Percentiles rank a stretch among this genome's conserved stretches.
These are phyloP conservation scores for Penicillium turbatum DNA, from an alignment of 495 filamentous ascomycete species.

Conservation along the genomic window DNA sequence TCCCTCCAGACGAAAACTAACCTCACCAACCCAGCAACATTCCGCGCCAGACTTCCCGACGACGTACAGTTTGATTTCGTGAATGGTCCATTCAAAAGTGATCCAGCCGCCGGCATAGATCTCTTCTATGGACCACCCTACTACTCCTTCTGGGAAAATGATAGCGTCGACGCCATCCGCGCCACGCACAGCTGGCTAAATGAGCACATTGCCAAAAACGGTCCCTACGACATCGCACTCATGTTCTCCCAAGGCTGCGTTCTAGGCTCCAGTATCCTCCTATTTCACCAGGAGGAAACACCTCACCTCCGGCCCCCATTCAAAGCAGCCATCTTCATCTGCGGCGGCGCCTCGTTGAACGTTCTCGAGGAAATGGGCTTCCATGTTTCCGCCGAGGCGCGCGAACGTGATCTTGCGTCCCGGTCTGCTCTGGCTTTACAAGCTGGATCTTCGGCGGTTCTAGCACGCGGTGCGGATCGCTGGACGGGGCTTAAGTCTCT, in stretches of 20 bases:
- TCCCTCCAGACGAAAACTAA: slow-evolving; percentile 4
- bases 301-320: slow-evolving; percentile 45
- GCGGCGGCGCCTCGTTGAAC: slow-evolving; percentile 47
- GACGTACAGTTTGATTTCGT: slow-evolving; percentile 53
- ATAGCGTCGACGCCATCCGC: slow-evolving; percentile 33
- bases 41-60: slow-evolving; percentile 35
- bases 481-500: slow-evolving; percentile 22
- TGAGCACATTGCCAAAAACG: slow-evolving; percentile 42
- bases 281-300: slow-evolving; percentile 35
- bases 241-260: slow-evolving; percentile 58
- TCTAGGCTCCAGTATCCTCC: slow-evolving; percentile 43
- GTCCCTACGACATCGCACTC: slow-evolving; percentile 59
- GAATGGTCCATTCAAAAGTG: slow-evolving; percentile 44
- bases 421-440: slow-evolving; percentile 27
- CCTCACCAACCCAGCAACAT: slow-evolving; percentile 36
- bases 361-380: slow-evolving; percentile 51
- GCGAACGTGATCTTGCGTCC: slow-evolving; percentile 32
- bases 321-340: slow-evolving; percentile 57
- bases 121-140: slow-evolving; percentile 48
- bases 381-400: slow-evolving; percentile 39
- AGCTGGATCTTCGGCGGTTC: slow-evolving; percentile 26
- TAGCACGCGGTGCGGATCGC: slow-evolving; percentile 25
- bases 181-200: slow-evolving; percentile 44
- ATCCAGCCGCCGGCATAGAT: slow-evolving; percentile 50
- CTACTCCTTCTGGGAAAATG: slow-evolving; percentile 46